These are phyloP conservation scores for Oryza brachyantha DNA, from an alignment of 176 grass and related monocot genomes.

Conservation along the genomic window DNA sequence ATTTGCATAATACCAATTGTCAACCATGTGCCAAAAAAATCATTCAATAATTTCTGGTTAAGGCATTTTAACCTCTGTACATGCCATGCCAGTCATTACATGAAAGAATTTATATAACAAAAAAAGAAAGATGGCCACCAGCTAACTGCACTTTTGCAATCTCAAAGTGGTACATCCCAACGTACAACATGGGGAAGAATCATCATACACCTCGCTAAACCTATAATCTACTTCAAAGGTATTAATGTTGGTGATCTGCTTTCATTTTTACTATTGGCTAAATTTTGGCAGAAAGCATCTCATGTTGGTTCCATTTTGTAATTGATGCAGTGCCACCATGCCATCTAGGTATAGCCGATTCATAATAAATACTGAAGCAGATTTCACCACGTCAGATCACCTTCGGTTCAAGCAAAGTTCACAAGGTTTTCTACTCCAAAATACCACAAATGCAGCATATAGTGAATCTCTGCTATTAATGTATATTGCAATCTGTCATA, in stretches of 20 bases:
- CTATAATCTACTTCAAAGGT: slow-evolving; percentile 1
- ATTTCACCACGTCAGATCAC: not conserved
- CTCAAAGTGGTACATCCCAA: slow-evolving; percentile 1
- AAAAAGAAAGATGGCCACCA: slow-evolving; percentile 6
- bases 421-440: not conserved
- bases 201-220: not conserved
- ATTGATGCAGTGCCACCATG: not conserved
- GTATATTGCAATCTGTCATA: slow-evolving; percentile 71
- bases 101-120: slow-evolving; percentile 5
- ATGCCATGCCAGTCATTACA: not conserved
- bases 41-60: not conserved
- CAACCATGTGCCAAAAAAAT: slow-evolving; percentile 2
- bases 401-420: slow-evolving; percentile 16
- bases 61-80: slow-evolving; percentile 32
- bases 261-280: not conserved
- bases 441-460: not conserved
- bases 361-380: not conserved
- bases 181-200: slow-evolving; percentile 4
- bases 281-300: not conserved
- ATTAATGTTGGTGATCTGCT: not conserved
- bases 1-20: not conserved
- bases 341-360: not conserved
- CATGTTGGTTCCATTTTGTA: not conserved
- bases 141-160: slow-evolving; percentile 36
- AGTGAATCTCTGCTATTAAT: slow-evolving; percentile 19